Conservation (phyloP, 805 yeast genomes). For the Sungouiozyma intestinalis region DNA sequence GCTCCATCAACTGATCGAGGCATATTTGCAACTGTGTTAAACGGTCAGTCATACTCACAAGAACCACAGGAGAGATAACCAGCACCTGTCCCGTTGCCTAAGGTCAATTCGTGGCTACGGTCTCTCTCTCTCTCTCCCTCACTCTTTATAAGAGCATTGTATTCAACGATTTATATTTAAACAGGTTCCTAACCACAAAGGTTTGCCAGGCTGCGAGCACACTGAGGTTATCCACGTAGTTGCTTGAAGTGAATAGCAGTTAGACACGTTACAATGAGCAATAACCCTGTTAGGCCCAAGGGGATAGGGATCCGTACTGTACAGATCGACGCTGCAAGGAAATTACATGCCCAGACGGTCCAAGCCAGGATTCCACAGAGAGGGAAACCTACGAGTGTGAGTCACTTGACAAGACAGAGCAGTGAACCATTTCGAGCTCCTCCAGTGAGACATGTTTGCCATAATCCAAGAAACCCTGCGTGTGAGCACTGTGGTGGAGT, state of each 20-base stretch:
- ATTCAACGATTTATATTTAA: too few relatives aligned
- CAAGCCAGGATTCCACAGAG: conserved; percentile 26
- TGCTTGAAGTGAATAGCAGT: too few relatives aligned
- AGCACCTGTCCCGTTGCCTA: too few relatives aligned
- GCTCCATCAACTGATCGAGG: conserved; percentile 68
- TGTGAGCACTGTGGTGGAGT: conserved; percentile 62
- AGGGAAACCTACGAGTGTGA: neutral
- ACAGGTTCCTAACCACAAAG: too few relatives aligned
- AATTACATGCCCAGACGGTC: conserved; percentile 39
- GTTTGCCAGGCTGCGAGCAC: too few relatives aligned
- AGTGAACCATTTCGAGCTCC: conserved; percentile 1
- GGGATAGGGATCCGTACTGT: conserved; percentile 39
- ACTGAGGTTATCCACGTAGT: too few relatives aligned
- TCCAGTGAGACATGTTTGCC: conserved; percentile 17
- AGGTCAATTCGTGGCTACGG: too few relatives aligned
- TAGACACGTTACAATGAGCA: too few relatives aligned
- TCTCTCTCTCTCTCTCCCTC: too few relatives aligned
- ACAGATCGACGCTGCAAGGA: conserved; percentile 52
- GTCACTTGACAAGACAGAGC: too few relatives aligned
- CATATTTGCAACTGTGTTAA: conserved; percentile 84
- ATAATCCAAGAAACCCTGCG: conserved; percentile 32
- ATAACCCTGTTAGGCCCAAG: neutral
- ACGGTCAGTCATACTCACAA: conserved; percentile 59
- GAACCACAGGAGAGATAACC: too few relatives aligned
- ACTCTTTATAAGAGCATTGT: too few relatives aligned